These are phyloP conservation scores for Leptographium flavum DNA, from an alignment of 2,329 filamentous ascomycete species.

Conservation along the genomic window DNA sequence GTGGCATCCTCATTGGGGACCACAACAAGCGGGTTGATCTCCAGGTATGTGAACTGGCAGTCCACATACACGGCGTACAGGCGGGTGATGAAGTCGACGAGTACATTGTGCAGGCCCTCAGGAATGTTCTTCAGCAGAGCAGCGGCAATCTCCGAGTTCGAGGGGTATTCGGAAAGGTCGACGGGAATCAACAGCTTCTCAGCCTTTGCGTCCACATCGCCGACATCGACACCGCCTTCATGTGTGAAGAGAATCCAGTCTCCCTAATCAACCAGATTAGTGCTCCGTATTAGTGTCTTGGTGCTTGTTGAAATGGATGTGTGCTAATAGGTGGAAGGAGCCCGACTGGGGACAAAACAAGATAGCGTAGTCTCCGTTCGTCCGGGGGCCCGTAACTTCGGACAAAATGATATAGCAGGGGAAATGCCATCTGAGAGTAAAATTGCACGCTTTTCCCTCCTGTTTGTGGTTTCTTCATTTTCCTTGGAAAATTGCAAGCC, in stretches of 20 bases:
- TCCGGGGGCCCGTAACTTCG: conserved; percentile 16
- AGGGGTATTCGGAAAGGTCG: conserved; percentile 86
- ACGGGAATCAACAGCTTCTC: conserved; percentile 98
- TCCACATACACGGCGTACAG: conserved; percentile 98
- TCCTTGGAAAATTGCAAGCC: background rate
- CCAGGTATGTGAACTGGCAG: conserved; percentile 99
- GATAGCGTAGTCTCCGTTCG: conserved; percentile 30
- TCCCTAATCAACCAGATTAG: conserved; percentile 42
- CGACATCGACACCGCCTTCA: conserved; percentile 98
- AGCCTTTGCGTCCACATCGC: conserved; percentile 96
- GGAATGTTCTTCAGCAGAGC: conserved; percentile 86
- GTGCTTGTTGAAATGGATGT: background rate
- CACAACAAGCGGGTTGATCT: conserved; percentile 98
- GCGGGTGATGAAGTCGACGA: conserved; percentile 97
- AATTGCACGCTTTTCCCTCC: background rate
- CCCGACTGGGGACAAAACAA: conserved; percentile 13
- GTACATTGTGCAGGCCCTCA: conserved; percentile 88
- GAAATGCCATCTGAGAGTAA: background rate
- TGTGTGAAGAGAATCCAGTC: conserved; percentile 99
- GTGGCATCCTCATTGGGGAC: conserved; percentile 88
- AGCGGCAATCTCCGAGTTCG: conserved; percentile 82
- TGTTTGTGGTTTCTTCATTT: background rate
- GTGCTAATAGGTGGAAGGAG: conserved; percentile 6
- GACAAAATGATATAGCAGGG: background rate
- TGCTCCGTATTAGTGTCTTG: background rate